These are phyloP conservation scores for Plasmodium adleri DNA, from an alignment of 169 alveolate species.

Conservation along the genomic window DNA sequence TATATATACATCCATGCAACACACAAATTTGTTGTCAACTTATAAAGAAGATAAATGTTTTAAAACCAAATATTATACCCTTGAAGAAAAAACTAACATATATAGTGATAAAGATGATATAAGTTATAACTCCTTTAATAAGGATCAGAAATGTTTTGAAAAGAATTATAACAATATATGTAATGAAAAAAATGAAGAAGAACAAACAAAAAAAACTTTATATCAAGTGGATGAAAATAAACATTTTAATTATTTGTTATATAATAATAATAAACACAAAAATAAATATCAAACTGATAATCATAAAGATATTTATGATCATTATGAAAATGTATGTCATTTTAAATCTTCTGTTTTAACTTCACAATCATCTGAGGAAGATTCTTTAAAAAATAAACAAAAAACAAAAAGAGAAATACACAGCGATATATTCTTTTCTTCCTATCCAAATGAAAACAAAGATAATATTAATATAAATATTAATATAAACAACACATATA, in stretches of 20 bases:
- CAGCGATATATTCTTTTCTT: too few species aligned
- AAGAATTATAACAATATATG: background rate
- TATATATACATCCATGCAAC: too few species aligned
- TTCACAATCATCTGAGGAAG: background rate
- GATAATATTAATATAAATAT: too few species aligned
- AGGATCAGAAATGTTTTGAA: background rate
- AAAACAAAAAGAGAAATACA: too few species aligned
- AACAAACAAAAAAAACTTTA: background rate
- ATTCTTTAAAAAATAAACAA: background rate
- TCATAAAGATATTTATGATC: background rate
- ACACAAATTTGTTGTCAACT: too few species aligned
- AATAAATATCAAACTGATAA: background rate
- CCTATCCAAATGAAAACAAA: too few species aligned
- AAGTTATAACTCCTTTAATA: background rate
- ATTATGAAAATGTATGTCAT: background rate
- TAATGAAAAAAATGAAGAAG: background rate
- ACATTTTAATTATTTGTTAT: background rate
- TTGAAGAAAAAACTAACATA: too few species aligned
- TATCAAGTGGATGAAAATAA: background rate
- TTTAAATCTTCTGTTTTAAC: background rate
- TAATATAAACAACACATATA: too few species aligned
- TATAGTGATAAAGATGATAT: background rate
- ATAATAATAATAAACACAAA: background rate
- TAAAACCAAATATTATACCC: too few species aligned
- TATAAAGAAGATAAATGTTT: too few species aligned